These are phyloP conservation scores for Triticum dicoccoides DNA, from an alignment of 176 grass and related monocot species.

Conservation along the genomic window DNA sequence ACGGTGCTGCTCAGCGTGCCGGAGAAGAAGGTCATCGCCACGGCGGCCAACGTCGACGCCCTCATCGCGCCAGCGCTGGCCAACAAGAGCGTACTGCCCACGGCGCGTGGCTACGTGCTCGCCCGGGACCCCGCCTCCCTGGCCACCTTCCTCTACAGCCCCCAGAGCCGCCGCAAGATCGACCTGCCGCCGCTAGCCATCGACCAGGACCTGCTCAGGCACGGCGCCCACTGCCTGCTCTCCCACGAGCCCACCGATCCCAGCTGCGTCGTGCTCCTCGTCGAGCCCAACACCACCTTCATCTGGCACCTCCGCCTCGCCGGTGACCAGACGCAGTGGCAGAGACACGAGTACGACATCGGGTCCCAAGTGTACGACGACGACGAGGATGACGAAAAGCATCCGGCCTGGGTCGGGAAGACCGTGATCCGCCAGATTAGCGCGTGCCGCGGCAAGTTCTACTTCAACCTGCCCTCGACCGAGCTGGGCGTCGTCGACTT, in stretches of 20 bases:
- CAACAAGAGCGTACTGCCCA: background rate
- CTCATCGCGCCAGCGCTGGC: background rate
- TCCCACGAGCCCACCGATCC: background rate
- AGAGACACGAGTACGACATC: background rate
- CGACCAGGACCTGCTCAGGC: background rate
- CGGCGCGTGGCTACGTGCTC: background rate
- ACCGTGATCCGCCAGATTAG: background rate
- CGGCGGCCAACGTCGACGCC: background rate
- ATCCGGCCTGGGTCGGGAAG: background rate
- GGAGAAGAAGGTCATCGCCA: background rate
- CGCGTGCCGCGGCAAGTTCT: conserved; percentile 1
- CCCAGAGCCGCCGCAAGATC: background rate
- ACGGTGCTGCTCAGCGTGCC: background rate
- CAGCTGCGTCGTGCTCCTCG: background rate
- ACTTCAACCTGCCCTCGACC: background rate
- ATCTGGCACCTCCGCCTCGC: background rate
- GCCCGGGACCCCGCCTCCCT: background rate
- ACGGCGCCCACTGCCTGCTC: background rate
- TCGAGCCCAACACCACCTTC: background rate
- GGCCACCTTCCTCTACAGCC: background rate
- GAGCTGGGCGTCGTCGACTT: background rate
- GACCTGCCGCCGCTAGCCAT: background rate
- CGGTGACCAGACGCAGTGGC: background rate
- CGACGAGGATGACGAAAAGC: background rate
- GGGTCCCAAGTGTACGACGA: background rate